These are phyloP conservation scores for Euphorbia lathyris DNA, from an alignment of 345 rosid species.

Conservation along the genomic window DNA sequence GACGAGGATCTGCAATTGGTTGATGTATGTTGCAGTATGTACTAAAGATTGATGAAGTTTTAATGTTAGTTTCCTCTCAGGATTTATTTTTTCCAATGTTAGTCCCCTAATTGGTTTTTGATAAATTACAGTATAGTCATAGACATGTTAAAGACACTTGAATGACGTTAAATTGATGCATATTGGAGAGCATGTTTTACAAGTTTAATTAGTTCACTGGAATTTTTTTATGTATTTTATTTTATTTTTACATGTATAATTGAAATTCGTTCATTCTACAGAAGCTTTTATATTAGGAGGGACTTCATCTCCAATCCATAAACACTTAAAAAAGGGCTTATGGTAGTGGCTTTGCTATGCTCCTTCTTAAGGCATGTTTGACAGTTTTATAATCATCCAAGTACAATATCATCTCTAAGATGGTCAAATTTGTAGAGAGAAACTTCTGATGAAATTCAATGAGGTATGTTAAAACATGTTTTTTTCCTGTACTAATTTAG, in stretches of 20 bases:
- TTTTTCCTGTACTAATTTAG: not conserved
- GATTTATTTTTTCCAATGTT: no score
- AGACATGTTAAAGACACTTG: conserved; percentile 93
- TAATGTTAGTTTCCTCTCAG: no score
- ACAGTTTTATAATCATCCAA: no score
- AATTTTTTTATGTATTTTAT: no score
- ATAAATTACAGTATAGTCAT: no score
- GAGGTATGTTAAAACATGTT: conserved; percentile 49
- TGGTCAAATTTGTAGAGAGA: conserved; percentile 97
- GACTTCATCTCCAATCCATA: conserved; percentile 84
- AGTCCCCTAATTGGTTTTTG: no score
- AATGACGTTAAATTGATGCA: conserved; percentile 99
- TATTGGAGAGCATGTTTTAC: conserved; percentile 98
- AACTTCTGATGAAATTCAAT: conserved; percentile 92
- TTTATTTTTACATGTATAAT: conserved; percentile 7
- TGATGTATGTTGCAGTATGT: no score
- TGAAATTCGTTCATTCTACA: conserved; percentile 40
- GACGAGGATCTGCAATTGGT: no score
- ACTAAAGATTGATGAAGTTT: no score
- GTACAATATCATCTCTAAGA: conserved; percentile 89
- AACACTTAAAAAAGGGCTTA: conserved; percentile 73
- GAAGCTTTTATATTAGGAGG: conserved; percentile 79
- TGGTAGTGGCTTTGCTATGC: conserved; percentile 87
- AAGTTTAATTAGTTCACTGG: conserved; percentile 43
- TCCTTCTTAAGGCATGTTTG: conserved; percentile 88